Percentiles rank a stretch among this genome's conserved stretches.
Conservation (phyloP, 2,329 filamentous ascomycete species). For the Exophiala viscosa region DNA sequence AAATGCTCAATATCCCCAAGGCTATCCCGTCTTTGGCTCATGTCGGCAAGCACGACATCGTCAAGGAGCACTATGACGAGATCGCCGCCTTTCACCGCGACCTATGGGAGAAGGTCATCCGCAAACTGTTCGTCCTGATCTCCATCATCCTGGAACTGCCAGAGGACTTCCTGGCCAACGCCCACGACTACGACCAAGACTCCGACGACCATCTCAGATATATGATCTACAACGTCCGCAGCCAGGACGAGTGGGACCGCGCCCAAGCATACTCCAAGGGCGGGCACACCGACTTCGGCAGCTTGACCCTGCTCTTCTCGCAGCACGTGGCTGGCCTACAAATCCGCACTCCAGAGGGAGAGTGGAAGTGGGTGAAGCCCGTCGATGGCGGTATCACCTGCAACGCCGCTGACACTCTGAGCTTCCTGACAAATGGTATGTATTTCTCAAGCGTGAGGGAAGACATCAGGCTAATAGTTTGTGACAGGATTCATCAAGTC, state of each 20-base stretch:
- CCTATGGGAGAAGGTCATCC: slow-evolving; percentile 30
- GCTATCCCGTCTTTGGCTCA: slow-evolving; percentile 30
- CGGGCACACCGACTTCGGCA: slow-evolving; percentile 57
- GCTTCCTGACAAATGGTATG: slow-evolving; percentile 38
- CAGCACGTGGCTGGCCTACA: slow-evolving; percentile 52
- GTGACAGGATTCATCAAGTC: slow-evolving; percentile 32
- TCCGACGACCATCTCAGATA: slow-evolving; percentile 59
- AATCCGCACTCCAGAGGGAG: slow-evolving; percentile 44
- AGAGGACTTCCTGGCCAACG: slow-evolving; percentile 53
- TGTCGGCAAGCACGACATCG: slow-evolving; percentile 31
- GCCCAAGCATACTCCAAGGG: slow-evolving; percentile 44
- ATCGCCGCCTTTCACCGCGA: slow-evolving; percentile 31
- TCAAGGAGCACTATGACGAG: slow-evolving; percentile 29
- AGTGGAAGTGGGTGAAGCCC: slow-evolving; percentile 54
- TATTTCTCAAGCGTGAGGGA: background rate
- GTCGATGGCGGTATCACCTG: slow-evolving; percentile 50
- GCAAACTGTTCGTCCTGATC: slow-evolving; percentile 24
- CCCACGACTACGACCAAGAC: slow-evolving; percentile 55
- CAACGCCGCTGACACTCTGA: slow-evolving; percentile 49
- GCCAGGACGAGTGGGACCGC: slow-evolving; percentile 45
- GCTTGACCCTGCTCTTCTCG: slow-evolving; percentile 56
- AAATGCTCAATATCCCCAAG: slow-evolving; percentile 37
- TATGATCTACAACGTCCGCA: slow-evolving; percentile 55
- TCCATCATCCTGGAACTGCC: slow-evolving; percentile 49
- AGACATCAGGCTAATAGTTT: background rate